phyloP scores from a whole-genome alignment of 2,329 filamentous ascomycete species.

The Calonectria pseudoreteaudii region DNA sequence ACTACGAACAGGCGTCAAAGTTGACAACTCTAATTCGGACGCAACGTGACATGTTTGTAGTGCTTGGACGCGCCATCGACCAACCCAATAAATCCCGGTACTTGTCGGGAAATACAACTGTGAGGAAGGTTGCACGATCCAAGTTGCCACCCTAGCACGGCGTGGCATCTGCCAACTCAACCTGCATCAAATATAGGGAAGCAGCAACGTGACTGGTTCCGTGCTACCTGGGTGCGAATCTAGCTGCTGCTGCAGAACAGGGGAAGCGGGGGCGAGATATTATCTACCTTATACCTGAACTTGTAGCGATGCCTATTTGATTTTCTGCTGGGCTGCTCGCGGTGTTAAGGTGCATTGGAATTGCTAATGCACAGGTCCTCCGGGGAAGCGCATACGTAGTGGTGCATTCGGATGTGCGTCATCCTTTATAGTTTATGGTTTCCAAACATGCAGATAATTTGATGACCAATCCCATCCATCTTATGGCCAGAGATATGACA shows the following conservation, averaged over 20 bases:
- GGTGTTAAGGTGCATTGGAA: neutral
- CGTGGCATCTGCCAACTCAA: slow-evolving; percentile 28
- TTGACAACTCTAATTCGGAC: slow-evolving; percentile 6
- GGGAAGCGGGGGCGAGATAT: neutral
- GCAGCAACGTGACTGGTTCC: neutral
- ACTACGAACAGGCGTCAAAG: neutral
- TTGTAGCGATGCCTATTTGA: neutral
- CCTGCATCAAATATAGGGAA: slow-evolving; percentile 19
- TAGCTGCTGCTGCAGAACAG: neutral
- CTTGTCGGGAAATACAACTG: slow-evolving; percentile 19
- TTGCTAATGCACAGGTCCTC: neutral
- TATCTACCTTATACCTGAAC: neutral
- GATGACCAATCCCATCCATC: neutral
- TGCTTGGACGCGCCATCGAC: neutral
- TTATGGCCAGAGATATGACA: neutral
- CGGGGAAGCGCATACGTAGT: neutral
- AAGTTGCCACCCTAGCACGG: slow-evolving; percentile 15
- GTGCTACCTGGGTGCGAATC: neutral
- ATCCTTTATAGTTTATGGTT: neutral
- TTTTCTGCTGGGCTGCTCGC: neutral
- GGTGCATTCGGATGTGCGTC: neutral
- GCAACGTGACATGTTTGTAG: slow-evolving; percentile 7
- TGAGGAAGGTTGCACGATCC: slow-evolving; percentile 10
- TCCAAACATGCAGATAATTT: neutral
- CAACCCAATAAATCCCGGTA: slow-evolving; percentile 7